phyloP scores from a whole-genome alignment of 345 rosid genomes.

The Odontarrhena argentea region DNA sequence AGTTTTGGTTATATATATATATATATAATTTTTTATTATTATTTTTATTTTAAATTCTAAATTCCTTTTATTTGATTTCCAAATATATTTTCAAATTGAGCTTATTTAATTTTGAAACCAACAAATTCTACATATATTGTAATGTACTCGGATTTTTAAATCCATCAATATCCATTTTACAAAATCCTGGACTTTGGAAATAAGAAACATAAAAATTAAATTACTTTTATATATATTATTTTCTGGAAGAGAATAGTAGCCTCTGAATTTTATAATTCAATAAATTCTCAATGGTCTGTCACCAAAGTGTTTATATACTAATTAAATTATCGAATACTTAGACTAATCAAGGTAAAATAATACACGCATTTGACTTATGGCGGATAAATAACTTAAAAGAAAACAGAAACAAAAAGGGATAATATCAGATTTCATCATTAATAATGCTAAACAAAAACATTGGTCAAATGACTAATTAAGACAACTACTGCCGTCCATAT shows the following conservation, averaged over 20 bases:
- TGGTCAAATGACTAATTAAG: constrained; percentile 39
- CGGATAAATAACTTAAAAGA: background rate
- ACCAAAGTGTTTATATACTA: constrained; percentile 20
- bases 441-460: constrained; percentile 31
- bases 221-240: background rate
- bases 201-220: background rate
- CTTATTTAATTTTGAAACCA: no score
- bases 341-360: constrained; percentile 37
- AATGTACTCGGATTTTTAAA: no score
- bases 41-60: no score
- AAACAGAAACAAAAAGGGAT: constrained; percentile 1
- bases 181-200: background rate
- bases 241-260: constrained; percentile 20
- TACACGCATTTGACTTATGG: constrained; percentile 38
- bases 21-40: no score
- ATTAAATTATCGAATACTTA: constrained; percentile 20
- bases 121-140: no score
- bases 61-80: no score
- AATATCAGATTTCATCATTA: constrained; percentile 18
- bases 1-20: no score
- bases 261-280: constrained; percentile 33
- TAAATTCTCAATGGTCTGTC: constrained; percentile 15
- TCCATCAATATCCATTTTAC: no score
- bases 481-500: constrained; percentile 38
- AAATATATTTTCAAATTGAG: no score